Percentiles rank a stretch among this genome's conserved stretches.
phyloP scores from a whole-genome alignment of 2,329 filamentous ascomycete genomes.

The Dactylellina sp. region DNA sequence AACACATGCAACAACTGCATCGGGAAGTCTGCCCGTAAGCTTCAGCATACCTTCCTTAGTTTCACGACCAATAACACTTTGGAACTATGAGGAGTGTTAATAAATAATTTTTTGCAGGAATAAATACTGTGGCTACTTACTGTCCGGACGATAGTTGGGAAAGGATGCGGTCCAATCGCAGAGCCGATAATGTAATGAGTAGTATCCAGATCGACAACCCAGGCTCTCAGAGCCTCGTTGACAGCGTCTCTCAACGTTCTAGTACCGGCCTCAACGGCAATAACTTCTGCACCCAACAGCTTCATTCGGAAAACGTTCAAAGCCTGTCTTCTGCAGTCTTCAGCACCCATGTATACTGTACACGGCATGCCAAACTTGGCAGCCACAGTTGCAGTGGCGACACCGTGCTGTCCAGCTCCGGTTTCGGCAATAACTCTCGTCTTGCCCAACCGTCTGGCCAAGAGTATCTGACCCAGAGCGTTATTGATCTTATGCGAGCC shows the following conservation, averaged over 20 bases:
- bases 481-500: conserved; percentile 99
- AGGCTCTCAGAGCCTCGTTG: conserved; percentile 78
- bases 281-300: conserved; percentile 89
- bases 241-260: conserved; percentile 67
- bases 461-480: conserved; percentile 88
- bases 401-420: conserved; percentile 95
- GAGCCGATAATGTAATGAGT: conserved; percentile 99
- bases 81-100: conserved; percentile 70
- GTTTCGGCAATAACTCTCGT: conserved; percentile 98
- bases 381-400: conserved; percentile 95
- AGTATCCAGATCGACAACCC: conserved; percentile 91
- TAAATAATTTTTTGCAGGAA: background rate
- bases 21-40: conserved; percentile 86
- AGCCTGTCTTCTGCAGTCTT: conserved; percentile 94
- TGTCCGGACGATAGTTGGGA: conserved; percentile 95
- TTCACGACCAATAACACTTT: conserved; percentile 94
- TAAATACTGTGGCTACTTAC: conserved; percentile 13
- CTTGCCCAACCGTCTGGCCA: conserved; percentile 89
- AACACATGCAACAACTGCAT: conserved; percentile 95
- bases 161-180: conserved; percentile 95
- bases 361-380: conserved; percentile 99
- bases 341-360: conserved; percentile 97
- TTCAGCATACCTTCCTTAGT: conserved; percentile 91
- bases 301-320: conserved; percentile 99
- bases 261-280: conserved; percentile 91